These are phyloP conservation scores for Paramecium tetraurelia DNA, from an alignment of 73 alveolate species.

Conservation along the genomic window DNA sequence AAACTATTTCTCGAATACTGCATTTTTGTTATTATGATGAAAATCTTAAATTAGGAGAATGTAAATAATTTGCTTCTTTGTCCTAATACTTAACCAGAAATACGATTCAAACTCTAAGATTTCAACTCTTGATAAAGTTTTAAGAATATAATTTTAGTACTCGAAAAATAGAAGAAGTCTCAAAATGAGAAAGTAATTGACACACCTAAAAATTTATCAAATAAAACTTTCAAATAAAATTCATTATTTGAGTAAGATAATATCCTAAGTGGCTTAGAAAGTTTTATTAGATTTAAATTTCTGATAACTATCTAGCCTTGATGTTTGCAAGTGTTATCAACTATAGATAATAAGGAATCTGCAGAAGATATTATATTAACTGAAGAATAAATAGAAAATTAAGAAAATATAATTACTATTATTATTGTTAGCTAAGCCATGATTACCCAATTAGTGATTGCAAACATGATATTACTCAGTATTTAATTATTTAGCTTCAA, in stretches of 20 bases:
- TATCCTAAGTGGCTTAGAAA: constrained; percentile 25
- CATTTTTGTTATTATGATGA: constrained; percentile 25
- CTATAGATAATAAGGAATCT: not conserved
- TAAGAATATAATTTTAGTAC: not conserved
- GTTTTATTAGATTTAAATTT: constrained; percentile 9
- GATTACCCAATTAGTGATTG: not conserved
- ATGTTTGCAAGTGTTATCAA: not conserved
- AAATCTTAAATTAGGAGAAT: constrained; percentile 12
- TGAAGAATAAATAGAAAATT: not conserved
- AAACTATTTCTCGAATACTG: constrained; percentile 19
- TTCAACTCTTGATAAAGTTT: constrained; percentile 46
- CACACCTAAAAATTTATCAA: not conserved
- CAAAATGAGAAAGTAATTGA: not conserved
- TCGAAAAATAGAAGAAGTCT: not conserved
- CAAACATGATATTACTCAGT: constrained; percentile 40
- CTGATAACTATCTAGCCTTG: not conserved
- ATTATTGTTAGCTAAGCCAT: not conserved
- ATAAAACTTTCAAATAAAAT: not conserved
- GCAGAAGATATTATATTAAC: constrained; percentile 4
- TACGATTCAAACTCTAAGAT: not conserved
- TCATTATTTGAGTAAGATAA: not conserved
- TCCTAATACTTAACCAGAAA: constrained; percentile 52
- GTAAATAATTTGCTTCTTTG: constrained; percentile 36
- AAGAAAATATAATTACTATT: not conserved
- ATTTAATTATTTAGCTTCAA: not conserved